Evolutionary conservation across 371 early-diverging fungal species (phyloP).

Genomic region (Choanephora cucurbitarum): DNA sequence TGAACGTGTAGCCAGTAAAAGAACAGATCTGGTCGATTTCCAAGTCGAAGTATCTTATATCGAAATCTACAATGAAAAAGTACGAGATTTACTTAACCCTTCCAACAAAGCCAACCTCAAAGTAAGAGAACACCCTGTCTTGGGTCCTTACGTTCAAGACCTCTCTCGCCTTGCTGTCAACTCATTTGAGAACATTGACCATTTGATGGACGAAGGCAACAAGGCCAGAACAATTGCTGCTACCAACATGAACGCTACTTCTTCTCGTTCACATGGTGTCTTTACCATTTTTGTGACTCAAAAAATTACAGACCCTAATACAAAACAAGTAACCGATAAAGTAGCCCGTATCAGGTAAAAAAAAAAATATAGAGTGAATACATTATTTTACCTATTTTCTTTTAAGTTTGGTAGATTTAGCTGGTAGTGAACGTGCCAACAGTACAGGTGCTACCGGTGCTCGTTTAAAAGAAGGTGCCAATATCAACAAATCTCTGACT

Average conservation of each 20-base stretch:
- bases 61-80: conserved; percentile 82
- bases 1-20: conserved; percentile 49
- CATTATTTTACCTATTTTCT: not conserved
- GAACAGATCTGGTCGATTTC: conserved; percentile 51
- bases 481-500: conserved; percentile 96
- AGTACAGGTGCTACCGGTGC: conserved; percentile 92
- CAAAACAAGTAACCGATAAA: conserved; percentile 64
- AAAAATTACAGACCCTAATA: conserved; percentile 51
- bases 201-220: conserved; percentile 83
- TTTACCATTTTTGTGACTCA: conserved; percentile 81
- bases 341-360: conserved; percentile 60
- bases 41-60: conserved; percentile 81
- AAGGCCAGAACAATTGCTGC: conserved; percentile 86
- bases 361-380: not conserved
- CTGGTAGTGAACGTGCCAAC: conserved; percentile 93
- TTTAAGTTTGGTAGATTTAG: conserved; percentile 73
- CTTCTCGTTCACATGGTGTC: conserved; percentile 91
- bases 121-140: conserved; percentile 80
- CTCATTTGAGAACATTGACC: conserved; percentile 70
- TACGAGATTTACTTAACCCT: conserved; percentile 84
- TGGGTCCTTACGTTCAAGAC: conserved; percentile 90
- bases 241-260: conserved; percentile 93
- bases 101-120: conserved; percentile 69
- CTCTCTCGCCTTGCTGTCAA: conserved; percentile 76
- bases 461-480: conserved; percentile 94